These are phyloP conservation scores for Suillus subaureus DNA, from an alignment of 768 basidiomycete genomes.

Conservation along the genomic window DNA sequence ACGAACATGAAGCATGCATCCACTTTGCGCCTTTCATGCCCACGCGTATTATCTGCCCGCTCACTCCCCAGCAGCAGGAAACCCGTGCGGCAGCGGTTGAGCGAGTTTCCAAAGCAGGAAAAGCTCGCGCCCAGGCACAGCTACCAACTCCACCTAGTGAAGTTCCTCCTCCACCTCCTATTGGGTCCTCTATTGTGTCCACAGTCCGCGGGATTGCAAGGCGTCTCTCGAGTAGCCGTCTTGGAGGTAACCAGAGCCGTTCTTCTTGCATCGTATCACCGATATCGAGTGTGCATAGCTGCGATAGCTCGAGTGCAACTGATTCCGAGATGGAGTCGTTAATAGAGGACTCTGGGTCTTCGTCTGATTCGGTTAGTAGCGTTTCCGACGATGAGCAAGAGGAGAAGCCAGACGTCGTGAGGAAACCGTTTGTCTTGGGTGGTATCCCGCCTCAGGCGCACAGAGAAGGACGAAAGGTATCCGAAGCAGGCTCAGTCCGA, in stretches of 20 bases:
- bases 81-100: constrained; percentile 56
- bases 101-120: constrained; percentile 55
- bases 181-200: constrained; percentile 47
- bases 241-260: constrained; percentile 31
- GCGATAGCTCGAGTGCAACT: constrained; percentile 45
- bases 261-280: constrained; percentile 31
- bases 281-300: constrained; percentile 44
- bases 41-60: constrained; percentile 16
- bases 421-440: constrained; percentile 48
- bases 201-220: constrained; percentile 63
- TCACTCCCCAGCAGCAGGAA: constrained; percentile 40
- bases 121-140: constrained; percentile 52
- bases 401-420: constrained; percentile 19
- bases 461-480: constrained; percentile 42
- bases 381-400: constrained; percentile 47
- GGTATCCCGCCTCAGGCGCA: constrained; percentile 48
- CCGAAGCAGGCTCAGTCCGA: constrained; percentile 34
- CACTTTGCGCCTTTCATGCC: constrained; percentile 73
- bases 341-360: constrained; percentile 64
- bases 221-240: constrained; percentile 48
- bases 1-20: constrained; percentile 75
- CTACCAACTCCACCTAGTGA: constrained; percentile 46
- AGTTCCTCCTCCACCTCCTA: constrained; percentile 23
- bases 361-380: constrained; percentile 50
- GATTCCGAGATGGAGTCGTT: constrained; percentile 65